Conservation (phyloP, 306 rosid genomes). For the Echinosophora koreensis region DNA sequence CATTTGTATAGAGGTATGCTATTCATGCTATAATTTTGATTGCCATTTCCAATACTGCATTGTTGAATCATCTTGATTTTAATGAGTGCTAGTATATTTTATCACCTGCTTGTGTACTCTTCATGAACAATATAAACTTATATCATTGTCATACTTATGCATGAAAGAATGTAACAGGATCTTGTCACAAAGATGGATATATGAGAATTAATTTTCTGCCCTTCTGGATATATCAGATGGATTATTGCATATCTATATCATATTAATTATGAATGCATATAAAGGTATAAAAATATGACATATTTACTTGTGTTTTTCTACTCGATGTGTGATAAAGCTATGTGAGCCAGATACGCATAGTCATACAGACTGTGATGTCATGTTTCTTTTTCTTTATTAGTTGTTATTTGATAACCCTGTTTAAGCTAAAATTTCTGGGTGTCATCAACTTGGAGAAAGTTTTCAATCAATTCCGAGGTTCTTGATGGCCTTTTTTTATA, state of each 20-base stretch:
- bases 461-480: slow-evolving; percentile 34
- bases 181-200: slow-evolving; percentile 16
- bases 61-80: slow-evolving; percentile 22
- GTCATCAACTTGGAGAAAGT: slow-evolving; percentile 9
- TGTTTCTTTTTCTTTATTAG: slow-evolving; percentile 16
- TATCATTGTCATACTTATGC: not conserved
- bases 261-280: too few relatives aligned
- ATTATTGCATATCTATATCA: not conserved
- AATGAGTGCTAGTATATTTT: not conserved
- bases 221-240: not conserved
- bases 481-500: slow-evolving; percentile 5
- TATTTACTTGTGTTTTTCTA: too few relatives aligned
- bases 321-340: not conserved
- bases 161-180: slow-evolving; percentile 9
- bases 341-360: slow-evolving; percentile 11
- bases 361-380: not conserved
- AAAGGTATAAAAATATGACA: not conserved
- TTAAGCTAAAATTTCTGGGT: slow-evolving; percentile 25
- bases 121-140: slow-evolving; percentile 21
- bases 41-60: slow-evolving; percentile 25
- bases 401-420: slow-evolving; percentile 10
- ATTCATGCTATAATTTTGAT: slow-evolving; percentile 29
- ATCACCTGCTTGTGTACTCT: not conserved
- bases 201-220: slow-evolving; percentile 8
- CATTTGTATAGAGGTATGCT: slow-evolving; percentile 93